Conservation (phyloP, 352 stramenopile genomes). For the Globisporangium okanoganense region DNA sequence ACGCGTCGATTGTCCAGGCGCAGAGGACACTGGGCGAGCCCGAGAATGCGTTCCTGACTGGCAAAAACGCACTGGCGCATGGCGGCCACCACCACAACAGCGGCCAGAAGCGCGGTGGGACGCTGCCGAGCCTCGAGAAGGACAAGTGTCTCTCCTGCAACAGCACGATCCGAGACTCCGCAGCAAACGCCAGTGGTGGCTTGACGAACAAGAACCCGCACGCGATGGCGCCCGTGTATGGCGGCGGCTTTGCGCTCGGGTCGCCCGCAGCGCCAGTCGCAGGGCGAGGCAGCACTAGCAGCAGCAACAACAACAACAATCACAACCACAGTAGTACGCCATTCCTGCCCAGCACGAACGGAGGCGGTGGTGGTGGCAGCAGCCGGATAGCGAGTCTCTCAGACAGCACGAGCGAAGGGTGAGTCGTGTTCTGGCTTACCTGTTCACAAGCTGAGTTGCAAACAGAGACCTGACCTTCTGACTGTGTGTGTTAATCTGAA, state of each 20-base stretch:
- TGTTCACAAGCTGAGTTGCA: not conserved
- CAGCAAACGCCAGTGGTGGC: conserved; percentile 10
- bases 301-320: conserved; percentile 46
- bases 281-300: conserved; percentile 9
- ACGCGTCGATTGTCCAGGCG: conserved; percentile 68
- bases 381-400: conserved; percentile 25
- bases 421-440: not conserved
- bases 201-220: conserved; percentile 64
- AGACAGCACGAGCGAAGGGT: conserved; percentile 72
- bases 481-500: conserved; percentile 11
- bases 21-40: conserved; percentile 58
- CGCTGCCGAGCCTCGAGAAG: conserved; percentile 72
- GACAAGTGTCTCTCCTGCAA: conserved; percentile 81
- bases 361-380: conserved; percentile 5
- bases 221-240: conserved; percentile 61
- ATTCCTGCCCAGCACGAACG: conserved; percentile 19
- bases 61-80: conserved; percentile 44
- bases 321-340: conserved; percentile 34
- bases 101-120: conserved; percentile 42
- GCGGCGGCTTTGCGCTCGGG: conserved; percentile 64
- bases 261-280: conserved; percentile 22
- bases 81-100: not conserved
- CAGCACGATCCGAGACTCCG: conserved; percentile 49
- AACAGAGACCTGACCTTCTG: conserved; percentile 2
- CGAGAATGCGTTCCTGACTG: conserved; percentile 69